These are phyloP conservation scores for Phytophthora tubulina DNA, from an alignment of 352 stramenopile species.

Conservation along the genomic window DNA sequence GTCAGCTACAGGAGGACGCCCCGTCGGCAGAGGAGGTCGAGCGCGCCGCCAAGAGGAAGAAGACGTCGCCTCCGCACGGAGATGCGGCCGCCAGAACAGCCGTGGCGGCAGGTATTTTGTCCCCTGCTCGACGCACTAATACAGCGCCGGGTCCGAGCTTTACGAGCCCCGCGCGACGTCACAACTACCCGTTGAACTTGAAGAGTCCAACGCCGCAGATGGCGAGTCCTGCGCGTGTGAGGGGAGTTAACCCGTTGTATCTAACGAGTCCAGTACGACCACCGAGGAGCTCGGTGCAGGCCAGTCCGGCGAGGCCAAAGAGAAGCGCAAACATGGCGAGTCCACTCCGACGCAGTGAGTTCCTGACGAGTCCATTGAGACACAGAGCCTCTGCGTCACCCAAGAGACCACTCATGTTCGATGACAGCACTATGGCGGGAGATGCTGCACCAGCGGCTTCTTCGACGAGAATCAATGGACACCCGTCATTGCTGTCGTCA, in stretches of 20 bases:
- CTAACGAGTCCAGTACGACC: conserved; percentile 47
- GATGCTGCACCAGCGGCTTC: not conserved
- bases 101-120: conserved; percentile 31
- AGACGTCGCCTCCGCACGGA: conserved; percentile 17
- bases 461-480: conserved; percentile 30
- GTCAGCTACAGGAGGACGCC: conserved; percentile 48
- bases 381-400: conserved; percentile 45
- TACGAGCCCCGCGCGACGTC: conserved; percentile 34
- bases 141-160: conserved; percentile 19
- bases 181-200: conserved; percentile 20
- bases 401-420: conserved; percentile 49
- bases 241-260: conserved; percentile 31
- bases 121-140: conserved; percentile 28
- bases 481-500: conserved; percentile 37
- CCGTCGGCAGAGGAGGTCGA: conserved; percentile 27
- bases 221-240: conserved; percentile 34
- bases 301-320: conserved; percentile 39
- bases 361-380: conserved; percentile 47
- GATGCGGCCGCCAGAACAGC: conserved; percentile 19
- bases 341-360: conserved; percentile 46
- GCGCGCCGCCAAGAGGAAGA: conserved; percentile 36
- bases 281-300: conserved; percentile 18
- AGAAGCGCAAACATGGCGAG: conserved; percentile 37
- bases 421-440: conserved; percentile 15
- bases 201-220: conserved; percentile 38